phyloP scores from a whole-genome alignment of 2,329 filamentous ascomycete genomes.

The Ceratocystis ficicola region DNA sequence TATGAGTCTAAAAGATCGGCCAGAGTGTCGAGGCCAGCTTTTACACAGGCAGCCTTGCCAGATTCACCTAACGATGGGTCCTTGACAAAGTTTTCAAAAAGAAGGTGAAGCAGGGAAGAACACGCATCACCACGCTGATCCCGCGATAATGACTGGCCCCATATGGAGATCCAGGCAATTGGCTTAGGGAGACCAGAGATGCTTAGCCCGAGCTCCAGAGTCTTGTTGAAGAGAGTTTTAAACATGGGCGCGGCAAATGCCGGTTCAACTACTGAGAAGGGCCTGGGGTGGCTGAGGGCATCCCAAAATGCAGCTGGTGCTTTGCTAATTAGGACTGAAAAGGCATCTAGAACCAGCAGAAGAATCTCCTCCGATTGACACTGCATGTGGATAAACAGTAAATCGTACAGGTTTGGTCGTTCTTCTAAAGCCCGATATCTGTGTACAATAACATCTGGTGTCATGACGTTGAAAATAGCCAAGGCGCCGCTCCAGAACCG shows the following conservation, averaged over 20 bases:
- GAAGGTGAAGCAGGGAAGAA: slow-evolving; percentile 61
- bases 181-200: slow-evolving; percentile 39
- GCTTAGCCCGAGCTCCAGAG: slow-evolving; percentile 34
- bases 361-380: slow-evolving; percentile 47
- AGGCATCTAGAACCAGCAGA: slow-evolving; percentile 54
- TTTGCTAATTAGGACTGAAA: slow-evolving; percentile 60
- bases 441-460: slow-evolving; percentile 61
- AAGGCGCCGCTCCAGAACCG: slow-evolving; percentile 70
- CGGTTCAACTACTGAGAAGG: slow-evolving; percentile 69
- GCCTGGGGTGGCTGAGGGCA: slow-evolving; percentile 67
- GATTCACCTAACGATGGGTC: slow-evolving; percentile 42
- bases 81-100: slow-evolving; percentile 54
- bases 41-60: slow-evolving; percentile 49
- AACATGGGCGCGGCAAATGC: slow-evolving; percentile 63
- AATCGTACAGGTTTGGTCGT: slow-evolving; percentile 57
- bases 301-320: slow-evolving; percentile 78
- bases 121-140: slow-evolving; percentile 69
- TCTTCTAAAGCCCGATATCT: slow-evolving; percentile 68
- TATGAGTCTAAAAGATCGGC: slow-evolving; percentile 46
- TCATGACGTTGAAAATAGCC: slow-evolving; percentile 60
- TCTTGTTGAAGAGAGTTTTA: slow-evolving; percentile 48
- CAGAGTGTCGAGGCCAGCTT: slow-evolving; percentile 51
- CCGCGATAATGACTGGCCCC: slow-evolving; percentile 64
- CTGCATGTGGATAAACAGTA: slow-evolving; percentile 45
- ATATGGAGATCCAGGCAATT: slow-evolving; percentile 65